These are phyloP conservation scores for Cyberlindnera subsufficiens DNA, from an alignment of 805 yeast genomes.

Conservation along the genomic window DNA sequence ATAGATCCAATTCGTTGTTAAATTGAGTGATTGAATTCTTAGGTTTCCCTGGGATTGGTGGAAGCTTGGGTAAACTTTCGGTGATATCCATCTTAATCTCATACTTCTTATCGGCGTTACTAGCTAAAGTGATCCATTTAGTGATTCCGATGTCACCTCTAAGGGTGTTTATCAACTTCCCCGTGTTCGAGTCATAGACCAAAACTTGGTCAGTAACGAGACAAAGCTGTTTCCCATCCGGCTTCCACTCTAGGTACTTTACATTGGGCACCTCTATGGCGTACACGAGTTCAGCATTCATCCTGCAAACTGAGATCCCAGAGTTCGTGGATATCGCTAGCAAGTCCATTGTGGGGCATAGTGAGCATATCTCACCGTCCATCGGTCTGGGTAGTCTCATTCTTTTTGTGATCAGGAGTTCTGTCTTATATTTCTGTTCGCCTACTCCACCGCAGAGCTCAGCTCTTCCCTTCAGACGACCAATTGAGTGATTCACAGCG, in stretches of 20 bases:
- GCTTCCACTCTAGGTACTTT: slow-evolving; percentile 27
- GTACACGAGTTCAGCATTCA: slow-evolving; percentile 49
- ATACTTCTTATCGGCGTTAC: no score
- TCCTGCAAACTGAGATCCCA: slow-evolving; percentile 50
- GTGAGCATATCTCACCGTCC: slow-evolving; percentile 18
- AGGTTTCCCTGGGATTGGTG: slow-evolving; percentile 20
- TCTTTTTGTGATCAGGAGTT: no score
- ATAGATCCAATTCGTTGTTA: slow-evolving; percentile 23
- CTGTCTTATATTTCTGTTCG: no score
- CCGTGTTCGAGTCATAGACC: no score
- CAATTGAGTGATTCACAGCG: no score
- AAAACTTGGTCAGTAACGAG: slow-evolving; percentile 29
- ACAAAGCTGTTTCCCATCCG: slow-evolving; percentile 37
- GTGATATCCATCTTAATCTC: slow-evolving; percentile 22
- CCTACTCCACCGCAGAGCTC: no score
- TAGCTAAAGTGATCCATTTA: no score
- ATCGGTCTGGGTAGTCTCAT: background rate
- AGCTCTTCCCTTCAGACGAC: no score
- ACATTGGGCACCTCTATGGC: slow-evolving; percentile 31
- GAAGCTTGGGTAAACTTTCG: slow-evolving; percentile 31
- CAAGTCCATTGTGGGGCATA: slow-evolving; percentile 51
- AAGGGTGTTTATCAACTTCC: no score
- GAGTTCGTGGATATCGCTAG: slow-evolving; percentile 39
- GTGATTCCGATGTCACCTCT: no score
- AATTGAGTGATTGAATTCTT: slow-evolving; percentile 4